Percentiles rank a stretch among this genome's conserved stretches.
Conservation (phyloP, 345 rosid genomes). For the Mangifera indica region DNA sequence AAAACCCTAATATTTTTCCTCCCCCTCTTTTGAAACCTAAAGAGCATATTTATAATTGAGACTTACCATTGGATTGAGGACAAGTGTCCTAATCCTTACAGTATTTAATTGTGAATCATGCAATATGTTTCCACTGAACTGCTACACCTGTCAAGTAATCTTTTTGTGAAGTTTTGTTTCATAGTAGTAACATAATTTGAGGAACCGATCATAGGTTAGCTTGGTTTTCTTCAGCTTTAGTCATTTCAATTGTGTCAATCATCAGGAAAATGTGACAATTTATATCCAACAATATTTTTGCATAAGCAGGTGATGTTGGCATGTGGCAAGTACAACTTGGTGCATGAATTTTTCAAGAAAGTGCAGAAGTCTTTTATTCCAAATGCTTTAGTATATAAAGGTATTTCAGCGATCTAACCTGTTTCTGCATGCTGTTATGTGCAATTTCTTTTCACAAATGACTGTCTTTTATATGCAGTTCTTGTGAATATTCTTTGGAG, state of each 20-base stretch:
- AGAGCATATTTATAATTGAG: too few species aligned
- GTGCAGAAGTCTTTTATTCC: constrained; percentile 70
- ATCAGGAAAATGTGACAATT: neutral
- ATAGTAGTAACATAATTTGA: neutral
- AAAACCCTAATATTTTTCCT: too few species aligned
- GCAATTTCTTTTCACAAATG: constrained; percentile 21
- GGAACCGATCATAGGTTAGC: neutral
- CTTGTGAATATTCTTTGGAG: constrained; percentile 80
- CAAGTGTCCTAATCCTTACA: too few species aligned
- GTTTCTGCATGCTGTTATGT: constrained; percentile 17
- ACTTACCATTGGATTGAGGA: too few species aligned
- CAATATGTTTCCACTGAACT: neutral
- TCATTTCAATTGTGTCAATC: neutral
- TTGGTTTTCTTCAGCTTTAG: neutral
- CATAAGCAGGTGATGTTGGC: constrained; percentile 76
- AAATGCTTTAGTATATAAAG: constrained; percentile 78
- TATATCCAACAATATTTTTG: constrained; percentile 11
- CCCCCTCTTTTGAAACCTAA: too few species aligned
- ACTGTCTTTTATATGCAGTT: constrained; percentile 48
- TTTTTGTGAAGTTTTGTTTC: neutral
- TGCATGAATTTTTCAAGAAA: constrained; percentile 87
- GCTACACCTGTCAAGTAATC: neutral
- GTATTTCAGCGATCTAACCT: constrained; percentile 34
- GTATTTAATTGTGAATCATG: too few species aligned
- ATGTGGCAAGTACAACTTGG: constrained; percentile 93